Base-by-base conservation (phyloP, 179 eudicot species). In the Pouteria campechiana region DNA sequence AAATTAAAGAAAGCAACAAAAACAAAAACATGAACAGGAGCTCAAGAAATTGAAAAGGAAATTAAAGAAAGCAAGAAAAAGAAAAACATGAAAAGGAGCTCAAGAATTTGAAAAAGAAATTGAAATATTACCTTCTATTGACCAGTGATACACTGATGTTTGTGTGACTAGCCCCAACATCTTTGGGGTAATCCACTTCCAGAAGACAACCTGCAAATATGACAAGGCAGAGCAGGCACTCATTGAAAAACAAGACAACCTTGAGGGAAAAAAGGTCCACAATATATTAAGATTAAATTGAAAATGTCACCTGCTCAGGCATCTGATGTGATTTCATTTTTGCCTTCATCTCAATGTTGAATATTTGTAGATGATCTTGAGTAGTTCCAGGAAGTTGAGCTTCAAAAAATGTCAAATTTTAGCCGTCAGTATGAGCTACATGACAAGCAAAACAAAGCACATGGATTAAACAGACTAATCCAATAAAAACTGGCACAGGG, bases 341-440 rank as follows among this genome's bases (percentile, higher is more conserved):
- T 15, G 89, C 85, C 60, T 89, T 89, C 48, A 79, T 56, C 63
- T 85, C 95, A 49, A 89, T 89, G 63, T 89, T 89, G 57, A 89
- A 89, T 60, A 89, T 81, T 53, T 89, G 97, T 36, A 89, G 64
- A 67, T 86, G 95, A 64, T 89, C 97, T 63, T 89, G 97, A 47
- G 95, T 81, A 28, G 95, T 89, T 35, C 97, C 97, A 2, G 83
- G 76, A 43, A 89, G 72, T 85, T 72, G 89, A 64, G 97, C 97
- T 89, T 62, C 73, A 73, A 39, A 52, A 35, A 28, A 38, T 24
- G 11, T n/a, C n/a, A n/a, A n/a, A n/a, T n/a, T n/a, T n/a, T n/a
- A n/a, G n/a, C n/a, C n/a, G n/a, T n/a, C n/a, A n/a, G n/a, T n/a
- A n/a, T n/a, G n/a, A n/a, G n/a, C n/a, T n/a, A n/a, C n/a, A n/a